Evolutionary conservation across 108 stramenopile genomes (phyloP).

Genomic region (Nannochloropsis gaditana): DNA sequence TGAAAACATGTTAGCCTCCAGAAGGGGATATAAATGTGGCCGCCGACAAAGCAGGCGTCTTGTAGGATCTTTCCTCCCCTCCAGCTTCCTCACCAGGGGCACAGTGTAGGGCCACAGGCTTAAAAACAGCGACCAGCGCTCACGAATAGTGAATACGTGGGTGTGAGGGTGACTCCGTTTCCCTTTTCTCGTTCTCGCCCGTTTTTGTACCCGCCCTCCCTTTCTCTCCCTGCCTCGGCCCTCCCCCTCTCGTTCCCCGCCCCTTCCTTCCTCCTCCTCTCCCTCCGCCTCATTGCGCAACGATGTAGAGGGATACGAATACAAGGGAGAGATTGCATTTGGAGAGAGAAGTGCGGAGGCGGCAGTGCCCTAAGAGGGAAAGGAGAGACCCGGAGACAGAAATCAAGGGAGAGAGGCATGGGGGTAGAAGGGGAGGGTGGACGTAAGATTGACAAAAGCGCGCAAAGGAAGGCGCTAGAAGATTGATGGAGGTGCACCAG

Average conservation of each 20-base stretch:
- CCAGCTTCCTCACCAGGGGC: conserved; percentile 35
- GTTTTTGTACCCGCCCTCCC: not conserved
- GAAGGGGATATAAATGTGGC: not conserved
- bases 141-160: conserved; percentile 29
- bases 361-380: not conserved
- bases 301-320: not conserved
- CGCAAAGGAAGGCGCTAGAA: not conserved
- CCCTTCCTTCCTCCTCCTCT: not conserved
- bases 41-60: not conserved
- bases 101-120: conserved; percentile 50
- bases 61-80: not conserved
- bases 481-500: no score
- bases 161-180: not conserved
- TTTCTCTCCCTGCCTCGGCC: not conserved
- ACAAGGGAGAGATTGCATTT: not conserved
- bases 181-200: not conserved
- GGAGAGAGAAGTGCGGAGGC: not conserved
- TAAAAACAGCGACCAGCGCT: conserved; percentile 41
- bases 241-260: not conserved
- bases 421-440: not conserved
- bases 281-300: not conserved
- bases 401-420: not conserved
- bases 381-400: no score
- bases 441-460: not conserved
- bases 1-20: not conserved